Evolutionary conservation across 768 basidiomycete species (phyloP), one percentile per base, ranked within the genome.

Genomic region (Sporobolomyces pararoseus): DNA sequence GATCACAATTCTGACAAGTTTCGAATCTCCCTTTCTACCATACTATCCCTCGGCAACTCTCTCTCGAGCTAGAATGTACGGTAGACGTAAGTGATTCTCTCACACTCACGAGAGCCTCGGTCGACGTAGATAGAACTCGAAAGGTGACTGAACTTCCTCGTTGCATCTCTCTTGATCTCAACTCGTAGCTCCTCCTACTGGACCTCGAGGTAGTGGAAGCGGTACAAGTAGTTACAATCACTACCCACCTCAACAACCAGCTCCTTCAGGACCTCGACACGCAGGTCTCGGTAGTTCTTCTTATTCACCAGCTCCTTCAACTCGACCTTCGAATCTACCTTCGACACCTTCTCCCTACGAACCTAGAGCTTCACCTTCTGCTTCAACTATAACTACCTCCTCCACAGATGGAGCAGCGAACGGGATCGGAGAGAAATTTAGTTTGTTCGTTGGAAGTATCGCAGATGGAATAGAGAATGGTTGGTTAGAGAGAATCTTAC

Each of bases 371-470:
- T n/a, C n/a, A n/a, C n/a, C n/a, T n/a, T n/a, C n/a, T n/a, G n/a
- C n/a, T n/a, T n/a, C n/a, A n/a, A n/a, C n/a, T n/a, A n/a, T n/a
- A n/a, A n/a, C n/a, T n/a, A n/a, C n/a, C n/a, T n/a, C n/a, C n/a
- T n/a, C 55, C 5, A 5, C 35, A 25, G 21, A 12, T 17, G 35
- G n/a, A 42, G 37, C 4, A n/a, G 37, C 35, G 23, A 37, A 17
- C 17, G 39, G 5, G 21, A 13, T 13, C 29, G 63, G 61, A 0
- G 72, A 76, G 32, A 75, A 71, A 63, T 76, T 71, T 67, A 61
- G 54, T 23, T 46, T 78, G 47, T 78, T 78, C 50, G 70, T 77
- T 31, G 71, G 75, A 29, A 71, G 63, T 62, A 72, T 78, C 39
- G 68, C 70, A 7, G 66, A 67, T 21, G 71, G 71, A 7, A 55